These are phyloP conservation scores for Aspergillus ochraceoroseus DNA, from an alignment of 2,329 filamentous ascomycete genomes.

Conservation along the genomic window DNA sequence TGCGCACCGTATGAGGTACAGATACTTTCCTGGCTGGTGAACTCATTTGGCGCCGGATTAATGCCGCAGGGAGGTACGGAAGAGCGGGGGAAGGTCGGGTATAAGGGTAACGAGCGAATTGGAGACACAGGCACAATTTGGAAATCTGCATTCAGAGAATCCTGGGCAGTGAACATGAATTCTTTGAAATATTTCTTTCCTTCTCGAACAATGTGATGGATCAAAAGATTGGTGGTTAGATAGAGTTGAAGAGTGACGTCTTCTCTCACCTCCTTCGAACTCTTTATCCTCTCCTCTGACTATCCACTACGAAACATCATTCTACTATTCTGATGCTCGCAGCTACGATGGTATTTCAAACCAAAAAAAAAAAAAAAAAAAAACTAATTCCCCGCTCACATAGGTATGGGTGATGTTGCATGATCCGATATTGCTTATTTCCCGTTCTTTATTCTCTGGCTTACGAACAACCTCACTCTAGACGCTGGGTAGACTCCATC, in stretches of 20 bases:
- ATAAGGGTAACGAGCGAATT: slow-evolving; percentile 4
- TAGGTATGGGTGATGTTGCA: too few relatives aligned
- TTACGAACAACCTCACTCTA: neutral
- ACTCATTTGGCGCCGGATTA: slow-evolving; percentile 24
- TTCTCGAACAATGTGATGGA: too few relatives aligned
- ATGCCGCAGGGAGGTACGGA: neutral
- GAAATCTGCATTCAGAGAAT: slow-evolving; percentile 15
- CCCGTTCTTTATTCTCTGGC: neutral
- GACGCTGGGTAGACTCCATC: neutral
- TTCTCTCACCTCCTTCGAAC: too few relatives aligned
- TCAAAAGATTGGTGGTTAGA: neutral
- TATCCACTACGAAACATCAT: too few relatives aligned
- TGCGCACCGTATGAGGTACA: slow-evolving; percentile 63
- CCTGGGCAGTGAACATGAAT: too few relatives aligned
- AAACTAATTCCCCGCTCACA: too few relatives aligned
- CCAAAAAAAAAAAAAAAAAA: too few relatives aligned
- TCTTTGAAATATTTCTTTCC: too few relatives aligned
- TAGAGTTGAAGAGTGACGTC: slow-evolving; percentile 13
- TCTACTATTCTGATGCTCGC: too few relatives aligned
- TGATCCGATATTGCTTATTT: neutral
- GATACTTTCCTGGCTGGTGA: slow-evolving; percentile 31
- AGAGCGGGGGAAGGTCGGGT: slow-evolving; percentile 7
- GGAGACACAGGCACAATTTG: slow-evolving; percentile 10
- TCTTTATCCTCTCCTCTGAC: too few relatives aligned
- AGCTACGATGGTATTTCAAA: too few relatives aligned